Evolutionary conservation across 805 yeast genomes (phyloP).

Genomic region (Wickerhamomyces chambardii): DNA sequence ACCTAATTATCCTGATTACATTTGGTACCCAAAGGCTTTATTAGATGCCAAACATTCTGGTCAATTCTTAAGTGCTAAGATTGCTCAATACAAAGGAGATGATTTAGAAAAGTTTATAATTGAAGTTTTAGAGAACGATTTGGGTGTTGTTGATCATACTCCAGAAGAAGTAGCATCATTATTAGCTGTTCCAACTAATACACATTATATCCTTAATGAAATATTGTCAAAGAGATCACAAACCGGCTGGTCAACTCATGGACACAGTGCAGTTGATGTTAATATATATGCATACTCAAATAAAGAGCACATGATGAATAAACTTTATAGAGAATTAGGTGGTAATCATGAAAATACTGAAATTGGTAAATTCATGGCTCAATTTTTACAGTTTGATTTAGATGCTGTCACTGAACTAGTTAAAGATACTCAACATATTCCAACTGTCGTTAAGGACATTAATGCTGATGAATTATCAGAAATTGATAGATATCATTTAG

Average conservation of each 20-base stretch:
- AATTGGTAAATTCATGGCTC: constrained; percentile 66
- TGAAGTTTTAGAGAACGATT: constrained; percentile 49
- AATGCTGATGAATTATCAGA: background rate
- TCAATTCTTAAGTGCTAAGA: constrained; percentile 48
- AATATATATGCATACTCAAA: constrained; percentile 80
- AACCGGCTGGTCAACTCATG: constrained; percentile 96
- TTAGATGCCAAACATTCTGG: constrained; percentile 68
- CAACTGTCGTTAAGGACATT: constrained; percentile 1
- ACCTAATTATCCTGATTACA: constrained; percentile 68
- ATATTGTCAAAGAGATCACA: constrained; percentile 77
- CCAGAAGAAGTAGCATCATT: constrained; percentile 42
- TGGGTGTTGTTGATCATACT: constrained; percentile 56
- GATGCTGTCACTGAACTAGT: constrained; percentile 37
- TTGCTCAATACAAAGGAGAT: constrained; percentile 25
- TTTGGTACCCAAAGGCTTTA: constrained; percentile 80
- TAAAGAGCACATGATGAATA: constrained; percentile 30
- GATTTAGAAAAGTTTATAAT: constrained; percentile 36
- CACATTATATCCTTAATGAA: constrained; percentile 46
- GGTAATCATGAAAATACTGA: constrained; percentile 89
- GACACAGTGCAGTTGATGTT: constrained; percentile 94
- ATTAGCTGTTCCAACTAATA: constrained; percentile 21
- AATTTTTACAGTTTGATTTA: constrained; percentile 38
- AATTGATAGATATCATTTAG: background rate
- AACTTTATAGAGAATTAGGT: constrained; percentile 37
- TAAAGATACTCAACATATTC: constrained; percentile 37